These are phyloP conservation scores for Trametes pubescens DNA, from an alignment of 1,284 basidiomycete species.

Conservation along the genomic window DNA sequence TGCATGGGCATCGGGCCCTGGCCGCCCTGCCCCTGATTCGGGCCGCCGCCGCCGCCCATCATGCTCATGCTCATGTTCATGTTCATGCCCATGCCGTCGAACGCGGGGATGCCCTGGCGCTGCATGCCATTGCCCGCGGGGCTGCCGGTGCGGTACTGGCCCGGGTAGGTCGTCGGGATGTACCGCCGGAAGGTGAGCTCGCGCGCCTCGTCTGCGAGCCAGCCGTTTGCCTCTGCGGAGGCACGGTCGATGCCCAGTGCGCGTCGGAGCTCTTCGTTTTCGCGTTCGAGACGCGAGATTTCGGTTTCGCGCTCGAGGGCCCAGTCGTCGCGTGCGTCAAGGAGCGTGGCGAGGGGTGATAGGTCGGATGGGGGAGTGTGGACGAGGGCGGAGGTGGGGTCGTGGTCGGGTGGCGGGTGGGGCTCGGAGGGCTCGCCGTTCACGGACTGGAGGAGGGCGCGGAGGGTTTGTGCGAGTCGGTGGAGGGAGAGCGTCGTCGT, in stretches of 20 bases:
- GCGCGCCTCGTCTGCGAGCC: slow-evolving; percentile 43
- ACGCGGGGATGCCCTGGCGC: slow-evolving; percentile 15
- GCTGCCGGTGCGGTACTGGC: slow-evolving; percentile 20
- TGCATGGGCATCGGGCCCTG: slow-evolving; percentile 13
- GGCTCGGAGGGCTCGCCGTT: slow-evolving; percentile 54
- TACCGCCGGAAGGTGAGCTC: slow-evolving; percentile 36
- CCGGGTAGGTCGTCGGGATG: slow-evolving; percentile 20
- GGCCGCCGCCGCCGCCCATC: background rate
- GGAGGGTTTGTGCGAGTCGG: slow-evolving; percentile 76
- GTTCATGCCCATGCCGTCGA: slow-evolving; percentile 9
- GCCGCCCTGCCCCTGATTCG: slow-evolving; percentile 1
- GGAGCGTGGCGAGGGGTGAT: slow-evolving; percentile 29
- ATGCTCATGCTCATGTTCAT: slow-evolving; percentile 13
- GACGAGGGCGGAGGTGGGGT: slow-evolving; percentile 16
- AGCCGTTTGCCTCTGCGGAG: slow-evolving; percentile 58
- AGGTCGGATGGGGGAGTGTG: slow-evolving; percentile 32
- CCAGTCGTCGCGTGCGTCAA: slow-evolving; percentile 71
- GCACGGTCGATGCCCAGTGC: slow-evolving; percentile 75
- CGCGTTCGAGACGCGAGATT: slow-evolving; percentile 78
- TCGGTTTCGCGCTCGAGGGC: slow-evolving; percentile 85
- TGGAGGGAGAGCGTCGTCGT: slow-evolving; percentile 65
- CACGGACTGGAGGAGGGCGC: slow-evolving; percentile 76
- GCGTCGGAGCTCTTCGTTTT: slow-evolving; percentile 82
- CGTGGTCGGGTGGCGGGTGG: slow-evolving; percentile 18
- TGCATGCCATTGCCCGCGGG: slow-evolving; percentile 15